Evolutionary conservation across 345 rosid species (phyloP).

Genomic region (Hibiscus syriacus): DNA sequence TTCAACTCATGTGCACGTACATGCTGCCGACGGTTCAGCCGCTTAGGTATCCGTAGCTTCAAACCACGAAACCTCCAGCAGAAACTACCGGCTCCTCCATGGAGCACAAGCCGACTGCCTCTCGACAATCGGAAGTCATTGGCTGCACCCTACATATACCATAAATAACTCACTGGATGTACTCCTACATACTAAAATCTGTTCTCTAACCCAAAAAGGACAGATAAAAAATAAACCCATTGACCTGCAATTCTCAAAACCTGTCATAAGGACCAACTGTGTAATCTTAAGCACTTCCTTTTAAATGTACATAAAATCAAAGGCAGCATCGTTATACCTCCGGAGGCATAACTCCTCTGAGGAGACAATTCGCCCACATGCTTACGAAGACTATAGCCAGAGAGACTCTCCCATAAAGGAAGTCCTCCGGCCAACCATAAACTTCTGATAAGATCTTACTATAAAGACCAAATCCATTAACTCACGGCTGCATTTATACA

Average conservation of each 20-base stretch:
- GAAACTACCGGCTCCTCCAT: conserved; percentile 31
- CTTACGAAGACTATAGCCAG: no score
- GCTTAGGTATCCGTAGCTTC: conserved; percentile 34
- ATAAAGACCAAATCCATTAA: no score
- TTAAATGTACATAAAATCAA: no score
- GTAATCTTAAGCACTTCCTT: not conserved
- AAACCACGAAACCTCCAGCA: conserved; percentile 40
- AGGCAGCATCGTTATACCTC: no score
- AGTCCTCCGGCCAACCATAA: no score
- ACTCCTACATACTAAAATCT: not conserved
- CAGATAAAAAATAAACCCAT: not conserved
- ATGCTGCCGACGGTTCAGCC: conserved; percentile 24
- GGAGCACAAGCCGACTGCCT: conserved; percentile 23
- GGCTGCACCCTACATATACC: conserved; percentile 25
- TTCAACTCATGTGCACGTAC: conserved; percentile 25
- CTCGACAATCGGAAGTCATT: conserved; percentile 18
- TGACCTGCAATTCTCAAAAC: not conserved
- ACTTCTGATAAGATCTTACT: no score
- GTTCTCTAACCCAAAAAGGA: not conserved
- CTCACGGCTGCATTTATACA: no score
- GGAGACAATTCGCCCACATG: no score
- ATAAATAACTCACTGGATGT: not conserved
- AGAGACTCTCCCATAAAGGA: no score
- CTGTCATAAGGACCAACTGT: not conserved
- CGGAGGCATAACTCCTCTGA: no score